phyloP scores from a whole-genome alignment of 441 rosid species.

The Pelargonium australe region DNA sequence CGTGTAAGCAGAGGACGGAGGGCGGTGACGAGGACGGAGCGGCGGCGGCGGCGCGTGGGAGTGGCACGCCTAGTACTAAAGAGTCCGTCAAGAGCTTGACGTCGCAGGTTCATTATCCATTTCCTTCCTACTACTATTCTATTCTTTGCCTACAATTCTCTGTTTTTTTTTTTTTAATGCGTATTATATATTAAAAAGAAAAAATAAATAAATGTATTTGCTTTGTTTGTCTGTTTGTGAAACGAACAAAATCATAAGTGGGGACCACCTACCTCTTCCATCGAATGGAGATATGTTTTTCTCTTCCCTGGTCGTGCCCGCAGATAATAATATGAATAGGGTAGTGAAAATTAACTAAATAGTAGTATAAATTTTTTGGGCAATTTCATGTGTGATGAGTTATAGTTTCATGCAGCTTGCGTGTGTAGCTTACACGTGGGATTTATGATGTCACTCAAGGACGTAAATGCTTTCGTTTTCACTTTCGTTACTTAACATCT shows the following conservation, averaged over 20 bases:
- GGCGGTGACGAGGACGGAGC: conserved; percentile 58
- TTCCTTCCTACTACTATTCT: background rate
- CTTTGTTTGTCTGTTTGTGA: too few relatives aligned
- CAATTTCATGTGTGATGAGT: background rate
- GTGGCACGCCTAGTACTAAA: conserved; percentile 67
- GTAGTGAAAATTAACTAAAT: too few relatives aligned
- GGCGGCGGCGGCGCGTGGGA: conserved; percentile 57
- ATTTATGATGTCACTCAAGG: background rate
- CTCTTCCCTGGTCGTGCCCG: background rate
- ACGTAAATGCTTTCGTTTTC: too few relatives aligned
- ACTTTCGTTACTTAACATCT: too few relatives aligned
- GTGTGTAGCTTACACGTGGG: background rate
- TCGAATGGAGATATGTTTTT: too few relatives aligned
- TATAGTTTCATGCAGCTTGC: background rate
- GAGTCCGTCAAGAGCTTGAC: conserved; percentile 99
- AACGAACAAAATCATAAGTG: too few relatives aligned
- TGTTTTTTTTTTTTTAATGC: background rate
- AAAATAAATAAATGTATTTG: too few relatives aligned
- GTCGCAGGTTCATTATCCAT: conserved; percentile 50
- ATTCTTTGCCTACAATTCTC: conserved; percentile 7
- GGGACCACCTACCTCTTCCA: too few relatives aligned
- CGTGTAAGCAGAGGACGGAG: conserved; percentile 54
- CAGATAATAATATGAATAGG: background rate
- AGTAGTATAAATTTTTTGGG: background rate
- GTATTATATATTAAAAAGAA: background rate